phyloP scores from a whole-genome alignment of 2,329 filamentous ascomycete species.

The Fusarium brevicatenulatum region DNA sequence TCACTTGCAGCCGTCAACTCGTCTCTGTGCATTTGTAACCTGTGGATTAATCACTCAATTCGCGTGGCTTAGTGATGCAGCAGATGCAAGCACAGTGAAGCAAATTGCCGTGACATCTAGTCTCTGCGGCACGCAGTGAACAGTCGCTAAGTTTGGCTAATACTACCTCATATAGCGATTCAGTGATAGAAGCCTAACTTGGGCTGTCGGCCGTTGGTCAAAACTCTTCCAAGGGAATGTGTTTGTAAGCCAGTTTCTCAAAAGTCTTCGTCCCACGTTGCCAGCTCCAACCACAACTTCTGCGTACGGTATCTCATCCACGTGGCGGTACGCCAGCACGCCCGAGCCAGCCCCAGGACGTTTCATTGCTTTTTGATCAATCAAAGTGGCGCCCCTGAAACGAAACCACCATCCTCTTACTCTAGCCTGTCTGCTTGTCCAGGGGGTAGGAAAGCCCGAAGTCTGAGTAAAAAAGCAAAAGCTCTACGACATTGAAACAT shows the following conservation, averaged over 20 bases:
- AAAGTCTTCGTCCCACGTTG: conserved; percentile 17
- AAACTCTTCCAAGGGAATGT: conserved; percentile 1
- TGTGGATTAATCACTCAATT: conserved; percentile 26
- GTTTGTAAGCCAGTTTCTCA: conserved; percentile 17
- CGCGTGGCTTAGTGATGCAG: conserved; percentile 24
- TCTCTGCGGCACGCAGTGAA: conserved; percentile 12
- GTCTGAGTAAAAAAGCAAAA: conserved; percentile 39
- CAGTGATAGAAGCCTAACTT: neutral
- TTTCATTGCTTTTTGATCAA: conserved; percentile 30
- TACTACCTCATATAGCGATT: neutral
- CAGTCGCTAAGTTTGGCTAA: neutral
- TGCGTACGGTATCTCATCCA: conserved; percentile 31
- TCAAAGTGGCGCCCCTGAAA: conserved; percentile 26
- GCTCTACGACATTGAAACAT: conserved; percentile 38
- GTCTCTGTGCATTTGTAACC: conserved; percentile 1
- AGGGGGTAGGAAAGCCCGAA: conserved; percentile 17
- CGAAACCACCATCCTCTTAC: conserved; percentile 5
- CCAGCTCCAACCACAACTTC: conserved; percentile 4
- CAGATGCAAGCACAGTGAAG: conserved; percentile 27
- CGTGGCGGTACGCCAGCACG: conserved; percentile 37
- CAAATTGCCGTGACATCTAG: conserved; percentile 23
- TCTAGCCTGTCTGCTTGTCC: conserved; percentile 6
- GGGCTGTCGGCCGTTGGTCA: neutral
- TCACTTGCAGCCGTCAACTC: conserved; percentile 28
- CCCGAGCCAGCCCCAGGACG: conserved; percentile 20